Evolutionary conservation across 2,329 filamentous ascomycete species (phyloP).

Genomic region (Teratosphaeria epicoccoides): DNA sequence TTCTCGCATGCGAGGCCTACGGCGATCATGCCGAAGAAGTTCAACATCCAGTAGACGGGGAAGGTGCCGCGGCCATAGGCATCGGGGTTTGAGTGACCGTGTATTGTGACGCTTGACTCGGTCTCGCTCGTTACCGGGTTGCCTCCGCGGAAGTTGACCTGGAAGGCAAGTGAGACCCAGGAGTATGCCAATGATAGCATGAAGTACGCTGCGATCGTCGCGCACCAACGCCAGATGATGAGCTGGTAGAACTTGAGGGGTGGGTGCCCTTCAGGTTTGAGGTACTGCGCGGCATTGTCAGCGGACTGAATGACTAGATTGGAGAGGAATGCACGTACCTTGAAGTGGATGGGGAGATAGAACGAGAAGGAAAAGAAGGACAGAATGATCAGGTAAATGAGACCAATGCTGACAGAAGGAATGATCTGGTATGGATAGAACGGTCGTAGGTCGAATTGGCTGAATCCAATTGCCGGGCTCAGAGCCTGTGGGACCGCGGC

Average conservation of each 20-base stretch:
- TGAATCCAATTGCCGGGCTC: conserved; percentile 47
- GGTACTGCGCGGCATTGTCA: conserved; percentile 31
- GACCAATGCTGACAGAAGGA: conserved; percentile 50
- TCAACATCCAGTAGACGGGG: conserved; percentile 44
- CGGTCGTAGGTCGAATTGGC: conserved; percentile 47
- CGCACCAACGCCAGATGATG: conserved; percentile 47
- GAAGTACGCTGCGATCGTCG: conserved; percentile 48
- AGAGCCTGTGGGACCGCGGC: conserved; percentile 42
- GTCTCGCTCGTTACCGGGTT: conserved; percentile 38
- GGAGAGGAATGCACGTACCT: conserved; percentile 6
- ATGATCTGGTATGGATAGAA: conserved; percentile 46
- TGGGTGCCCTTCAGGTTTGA: conserved; percentile 44
- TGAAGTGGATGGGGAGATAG: conserved; percentile 52
- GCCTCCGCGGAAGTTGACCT: conserved; percentile 45
- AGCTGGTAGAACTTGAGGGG: conserved; percentile 49
- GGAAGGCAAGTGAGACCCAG: conserved; percentile 52
- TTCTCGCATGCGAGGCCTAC: conserved; percentile 56
- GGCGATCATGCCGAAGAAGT: conserved; percentile 52
- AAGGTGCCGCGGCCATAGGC: conserved; percentile 50
- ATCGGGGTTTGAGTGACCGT: conserved; percentile 34
- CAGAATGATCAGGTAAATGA: conserved; percentile 58
- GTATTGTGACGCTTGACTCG: conserved; percentile 25
- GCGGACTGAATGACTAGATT: neutral
- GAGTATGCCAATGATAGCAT: conserved; percentile 54
- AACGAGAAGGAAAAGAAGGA: conserved; percentile 57